phyloP scores from a whole-genome alignment of 2,329 filamentous ascomycete genomes.

The Xylariaceae sp. region DNA sequence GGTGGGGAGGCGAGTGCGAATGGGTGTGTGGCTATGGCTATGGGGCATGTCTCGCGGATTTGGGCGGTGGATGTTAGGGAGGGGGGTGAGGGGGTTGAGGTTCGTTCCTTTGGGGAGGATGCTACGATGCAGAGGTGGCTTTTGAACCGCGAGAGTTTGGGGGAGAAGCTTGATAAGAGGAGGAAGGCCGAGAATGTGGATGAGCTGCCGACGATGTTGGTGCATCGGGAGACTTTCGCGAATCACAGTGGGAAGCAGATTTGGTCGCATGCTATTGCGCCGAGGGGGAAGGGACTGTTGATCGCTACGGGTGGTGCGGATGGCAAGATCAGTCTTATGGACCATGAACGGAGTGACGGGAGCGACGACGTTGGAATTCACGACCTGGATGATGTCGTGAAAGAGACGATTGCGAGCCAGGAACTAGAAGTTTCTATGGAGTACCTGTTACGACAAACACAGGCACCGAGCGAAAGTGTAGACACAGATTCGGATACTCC shows the following conservation, averaged over 20 bases:
- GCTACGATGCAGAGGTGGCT: constrained; percentile 73
- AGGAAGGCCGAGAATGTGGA: background rate
- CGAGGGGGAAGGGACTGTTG: constrained; percentile 33
- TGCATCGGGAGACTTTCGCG: constrained; percentile 54
- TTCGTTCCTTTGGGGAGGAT: constrained; percentile 86
- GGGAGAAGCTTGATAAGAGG: background rate
- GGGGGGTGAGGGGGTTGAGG: constrained; percentile 35
- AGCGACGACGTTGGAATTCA: no score
- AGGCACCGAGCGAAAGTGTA: background rate
- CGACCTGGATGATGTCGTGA: no score
- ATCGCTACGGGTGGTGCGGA: constrained; percentile 84
- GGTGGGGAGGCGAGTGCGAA: constrained; percentile 36
- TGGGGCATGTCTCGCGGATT: constrained; percentile 86
- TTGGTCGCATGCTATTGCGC: constrained; percentile 64
- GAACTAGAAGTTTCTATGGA: constrained; percentile 18
- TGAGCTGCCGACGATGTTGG: constrained; percentile 36
- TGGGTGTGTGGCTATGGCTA: constrained; percentile 64
- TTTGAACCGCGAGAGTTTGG: constrained; percentile 38
- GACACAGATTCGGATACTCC: background rate
- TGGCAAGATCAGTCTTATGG: constrained; percentile 59
- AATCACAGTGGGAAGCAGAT: constrained; percentile 86
- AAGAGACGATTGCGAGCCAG: constrained; percentile 1
- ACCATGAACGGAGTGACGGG: constrained; percentile 5
- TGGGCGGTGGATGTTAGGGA: constrained; percentile 73
- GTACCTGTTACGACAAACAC: constrained; percentile 20